Percentiles rank a stretch among this genome's conserved stretches.
These are phyloP conservation scores for Monosporascus sp. DNA, from an alignment of 2,329 filamentous ascomycete species.

Conservation along the genomic window DNA sequence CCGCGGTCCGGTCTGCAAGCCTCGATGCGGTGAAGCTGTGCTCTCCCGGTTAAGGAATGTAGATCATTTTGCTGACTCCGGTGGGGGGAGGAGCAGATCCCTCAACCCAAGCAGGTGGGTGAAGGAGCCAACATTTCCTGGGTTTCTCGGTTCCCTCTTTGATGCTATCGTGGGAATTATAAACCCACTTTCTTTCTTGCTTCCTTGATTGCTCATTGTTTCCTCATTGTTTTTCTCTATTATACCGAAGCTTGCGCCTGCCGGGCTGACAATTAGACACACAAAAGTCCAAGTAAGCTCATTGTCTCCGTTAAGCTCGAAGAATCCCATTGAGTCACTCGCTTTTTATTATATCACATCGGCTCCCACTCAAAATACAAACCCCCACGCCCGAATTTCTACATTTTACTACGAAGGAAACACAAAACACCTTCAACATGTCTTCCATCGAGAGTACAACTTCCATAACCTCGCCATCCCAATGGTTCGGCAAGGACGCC, in stretches of 20 bases:
- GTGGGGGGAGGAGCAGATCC: too few species aligned
- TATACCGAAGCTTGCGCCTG: background rate
- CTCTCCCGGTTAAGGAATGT: background rate
- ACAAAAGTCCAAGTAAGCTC: background rate
- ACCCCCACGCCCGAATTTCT: too few species aligned
- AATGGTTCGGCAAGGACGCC: background rate
- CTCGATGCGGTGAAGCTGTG: background rate
- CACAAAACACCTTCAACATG: background rate
- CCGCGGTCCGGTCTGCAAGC: background rate
- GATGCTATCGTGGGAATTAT: conserved; percentile 1
- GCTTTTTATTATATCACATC: too few species aligned
- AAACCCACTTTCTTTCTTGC: background rate
- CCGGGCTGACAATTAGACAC: background rate
- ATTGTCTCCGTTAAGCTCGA: background rate
- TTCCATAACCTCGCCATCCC: background rate
- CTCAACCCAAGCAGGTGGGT: background rate
- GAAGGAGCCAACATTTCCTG: background rate
- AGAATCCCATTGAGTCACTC: background rate
- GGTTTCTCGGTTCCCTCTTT: background rate
- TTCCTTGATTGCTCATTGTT: background rate
- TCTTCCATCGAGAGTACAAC: background rate
- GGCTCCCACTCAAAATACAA: too few species aligned
- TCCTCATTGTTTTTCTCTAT: background rate
- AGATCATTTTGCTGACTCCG: background rate
- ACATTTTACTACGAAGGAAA: too few species aligned